phyloP scores from a whole-genome alignment of 768 basidiomycete genomes.

The Trametes villosa region DNA sequence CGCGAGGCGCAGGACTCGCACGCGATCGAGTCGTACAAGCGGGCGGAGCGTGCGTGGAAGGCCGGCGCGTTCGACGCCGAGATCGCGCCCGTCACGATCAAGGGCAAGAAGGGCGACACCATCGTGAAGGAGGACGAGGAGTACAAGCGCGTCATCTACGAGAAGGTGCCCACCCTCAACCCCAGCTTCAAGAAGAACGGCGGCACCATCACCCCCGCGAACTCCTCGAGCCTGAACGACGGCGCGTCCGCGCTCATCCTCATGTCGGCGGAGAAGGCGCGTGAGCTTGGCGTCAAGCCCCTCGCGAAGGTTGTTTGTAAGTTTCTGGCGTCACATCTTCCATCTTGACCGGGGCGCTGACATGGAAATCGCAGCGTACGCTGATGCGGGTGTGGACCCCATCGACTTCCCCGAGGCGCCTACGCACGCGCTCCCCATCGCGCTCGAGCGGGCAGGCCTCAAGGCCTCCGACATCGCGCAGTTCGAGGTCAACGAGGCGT shows the following conservation, averaged over 20 bases:
- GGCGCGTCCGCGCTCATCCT: slow-evolving; percentile 95
- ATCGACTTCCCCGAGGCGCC: slow-evolving; percentile 98
- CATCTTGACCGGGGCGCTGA: neutral
- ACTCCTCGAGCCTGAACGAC: slow-evolving; percentile 93
- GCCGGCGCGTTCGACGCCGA: slow-evolving; percentile 84
- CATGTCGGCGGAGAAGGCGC: slow-evolving; percentile 91
- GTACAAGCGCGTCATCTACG: slow-evolving; percentile 94
- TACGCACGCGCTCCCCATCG: slow-evolving; percentile 86
- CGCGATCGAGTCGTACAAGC: slow-evolving; percentile 94
- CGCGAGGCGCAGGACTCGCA: slow-evolving; percentile 90
- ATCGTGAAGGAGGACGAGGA: slow-evolving; percentile 95
- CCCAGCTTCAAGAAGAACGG: slow-evolving; percentile 89
- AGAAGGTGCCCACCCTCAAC: slow-evolving; percentile 87
- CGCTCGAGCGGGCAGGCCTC: slow-evolving; percentile 86
- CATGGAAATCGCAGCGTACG: slow-evolving; percentile 67
- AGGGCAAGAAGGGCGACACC: slow-evolving; percentile 92
- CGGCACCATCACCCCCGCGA: slow-evolving; percentile 94
- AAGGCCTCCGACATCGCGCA: slow-evolving; percentile 82
- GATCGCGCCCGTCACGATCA: slow-evolving; percentile 87
- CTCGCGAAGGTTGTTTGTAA: slow-evolving; percentile 93
- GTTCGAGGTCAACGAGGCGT: slow-evolving; percentile 98
- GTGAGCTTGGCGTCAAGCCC: slow-evolving; percentile 89
- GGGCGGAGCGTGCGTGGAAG: slow-evolving; percentile 91
- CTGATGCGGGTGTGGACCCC: slow-evolving; percentile 95
- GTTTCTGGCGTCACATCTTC: slow-evolving; percentile 43